Conservation (phyloP, 2,329 filamentous ascomycete species). For the Aspergillus viridinutans region DNA sequence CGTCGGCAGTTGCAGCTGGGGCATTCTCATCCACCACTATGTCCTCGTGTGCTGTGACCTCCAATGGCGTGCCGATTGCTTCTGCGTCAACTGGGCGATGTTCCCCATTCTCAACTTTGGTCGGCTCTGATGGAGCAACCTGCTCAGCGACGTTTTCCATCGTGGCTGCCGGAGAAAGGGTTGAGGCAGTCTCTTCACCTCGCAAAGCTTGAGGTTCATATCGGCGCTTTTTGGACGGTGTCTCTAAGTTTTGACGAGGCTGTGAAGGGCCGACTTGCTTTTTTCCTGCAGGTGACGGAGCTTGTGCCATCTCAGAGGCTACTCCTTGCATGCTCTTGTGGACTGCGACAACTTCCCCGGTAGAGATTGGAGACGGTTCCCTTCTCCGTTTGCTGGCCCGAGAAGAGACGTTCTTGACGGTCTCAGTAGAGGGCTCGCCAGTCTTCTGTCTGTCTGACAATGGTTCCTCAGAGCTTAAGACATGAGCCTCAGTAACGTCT, state of each 20-base stretch:
- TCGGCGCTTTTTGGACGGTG: conserved; percentile 15
- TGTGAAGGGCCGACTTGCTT: not conserved
- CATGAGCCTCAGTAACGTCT: not conserved
- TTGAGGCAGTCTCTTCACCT: not conserved
- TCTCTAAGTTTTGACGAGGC: not conserved
- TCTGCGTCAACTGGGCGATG: not conserved
- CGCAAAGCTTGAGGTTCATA: not conserved
- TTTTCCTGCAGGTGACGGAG: not conserved
- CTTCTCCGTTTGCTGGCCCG: not conserved
- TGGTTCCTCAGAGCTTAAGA: not conserved
- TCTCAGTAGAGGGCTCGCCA: not conserved
- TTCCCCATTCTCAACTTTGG: not conserved
- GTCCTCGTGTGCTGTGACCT: not conserved
- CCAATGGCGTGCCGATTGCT: not conserved
- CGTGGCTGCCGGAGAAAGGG: not conserved
- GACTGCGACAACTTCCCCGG: not conserved
- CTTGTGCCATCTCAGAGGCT: not conserved
- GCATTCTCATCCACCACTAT: not conserved
- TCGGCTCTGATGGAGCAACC: not conserved
- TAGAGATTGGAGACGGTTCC: not conserved
- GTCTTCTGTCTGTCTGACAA: not conserved
- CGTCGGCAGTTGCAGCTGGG: not conserved
- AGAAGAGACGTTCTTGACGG: not conserved
- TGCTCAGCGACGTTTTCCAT: not conserved
- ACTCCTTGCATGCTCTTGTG: not conserved